Base-by-base conservation (phyloP, 1,284 basidiomycete genomes). In the Kwoniella shivajii region DNA sequence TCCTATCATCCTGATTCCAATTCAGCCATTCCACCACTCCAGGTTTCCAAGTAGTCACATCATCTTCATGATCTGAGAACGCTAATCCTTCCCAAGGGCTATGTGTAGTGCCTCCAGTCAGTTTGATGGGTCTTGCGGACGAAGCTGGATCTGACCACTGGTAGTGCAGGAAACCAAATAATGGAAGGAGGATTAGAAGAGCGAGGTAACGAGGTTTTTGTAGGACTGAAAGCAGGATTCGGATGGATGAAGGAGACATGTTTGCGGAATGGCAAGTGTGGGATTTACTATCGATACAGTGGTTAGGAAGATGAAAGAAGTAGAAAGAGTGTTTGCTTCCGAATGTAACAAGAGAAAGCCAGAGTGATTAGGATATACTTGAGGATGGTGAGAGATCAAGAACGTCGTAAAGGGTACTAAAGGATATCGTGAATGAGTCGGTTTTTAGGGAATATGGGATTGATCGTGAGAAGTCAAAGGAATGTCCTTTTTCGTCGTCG, bases 181-280 rank as follows among this genome's bases (percentile, higher is more conserved):
- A 43, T 18, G 55, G 43, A 27, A 57, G 34, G 31, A 53, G 30
- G 31, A 60, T 26, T 27, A 84, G 81, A 79, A 89, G 86, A 43
- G 86, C 80, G 20, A 60, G 49, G 53, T 66, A 29, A 63, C 69
- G 59, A 64, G 74, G 55, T 68, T 67, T 44, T 80, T 56, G 59
- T 4, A 60, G 29, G 1, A 36, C 22, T 26, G 37, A 36, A 2
- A 31, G 33, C 10, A 55, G 33, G 4, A 48, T 14, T 7, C 29
- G 45, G 6, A 14, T 26, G 2, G 37, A 1, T n/a, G 51, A 39
- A 6, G 51, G 51, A 10, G 43, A 6, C 43, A 45, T 53, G 10
- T 30, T 24, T 18, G 11, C 24, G 27, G n/a, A 33, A 31, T n/a
- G 13, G 14, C n/a, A 34, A 24, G 20, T 4, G 10, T 30, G 6